Base-by-base conservation (phyloP, 495 filamentous ascomycete genomes). In the Parachaetomium inaequale region DNA sequence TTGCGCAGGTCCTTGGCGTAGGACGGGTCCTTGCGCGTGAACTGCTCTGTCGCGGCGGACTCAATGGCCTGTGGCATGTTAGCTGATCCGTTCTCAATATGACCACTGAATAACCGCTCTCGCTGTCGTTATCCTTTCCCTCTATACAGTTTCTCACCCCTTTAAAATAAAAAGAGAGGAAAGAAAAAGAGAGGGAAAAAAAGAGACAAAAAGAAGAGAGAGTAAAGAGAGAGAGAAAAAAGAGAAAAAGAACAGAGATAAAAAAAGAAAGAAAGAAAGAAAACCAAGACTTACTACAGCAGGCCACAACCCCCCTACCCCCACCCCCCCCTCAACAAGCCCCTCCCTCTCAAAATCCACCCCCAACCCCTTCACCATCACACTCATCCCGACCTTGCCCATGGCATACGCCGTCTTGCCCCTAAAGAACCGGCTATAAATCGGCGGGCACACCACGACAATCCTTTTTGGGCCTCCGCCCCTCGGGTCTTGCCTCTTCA, bases 321-420 rank as follows among this genome's bases (percentile, higher is more conserved):
- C 88, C 90, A 94, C 90, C 19, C 31, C 79, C 10, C 52, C 73
- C 52, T 51, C 26, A 15, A 49, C 46, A 26, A 81, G 77, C 7
- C 80, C 87, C 65, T 92, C 81, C 55, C 90, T 70, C 60, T 85
- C 76, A 69, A 90, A 91, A 68, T 96, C 91, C 88, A 94, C 91
- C 3, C 86, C 91, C 25, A 95, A 74, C 4, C 91, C 91, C 65
- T 89, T 90, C 0, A 88, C 88, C 40, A 95, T 67, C 17, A 93
- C 88, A 71, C 83, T 87, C 91, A 96, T 96, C 17, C 79, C 89
- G 17, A 93, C 84, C 69, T 96, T 96, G 55, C 89, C 88, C 80
- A 94, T 87, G 0, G 91, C 91, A 76, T 95, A 95, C 19, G 87
- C 89, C 1, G 89, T 90, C 81, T 96, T 95, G 11, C 91, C 91